These are phyloP conservation scores for Penicillium herquei DNA, from an alignment of 495 filamentous ascomycete genomes.

Conservation along the genomic window DNA sequence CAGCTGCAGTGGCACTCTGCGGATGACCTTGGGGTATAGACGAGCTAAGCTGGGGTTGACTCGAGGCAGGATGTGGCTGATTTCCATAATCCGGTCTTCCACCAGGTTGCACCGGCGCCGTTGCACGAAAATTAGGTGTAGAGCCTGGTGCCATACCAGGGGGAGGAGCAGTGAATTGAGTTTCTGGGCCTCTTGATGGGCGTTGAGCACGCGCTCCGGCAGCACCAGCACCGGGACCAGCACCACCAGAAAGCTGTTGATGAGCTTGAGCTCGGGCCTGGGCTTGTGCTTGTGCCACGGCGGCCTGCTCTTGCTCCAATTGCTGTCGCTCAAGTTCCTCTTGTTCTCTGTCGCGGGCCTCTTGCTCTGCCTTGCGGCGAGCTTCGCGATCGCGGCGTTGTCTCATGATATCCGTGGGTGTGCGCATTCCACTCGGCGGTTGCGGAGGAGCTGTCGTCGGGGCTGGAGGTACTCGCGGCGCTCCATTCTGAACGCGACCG, in stretches of 20 bases:
- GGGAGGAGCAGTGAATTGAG: slow-evolving; percentile 18
- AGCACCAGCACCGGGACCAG: slow-evolving; percentile 34
- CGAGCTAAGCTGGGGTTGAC: slow-evolving; percentile 30
- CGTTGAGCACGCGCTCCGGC: slow-evolving; percentile 45
- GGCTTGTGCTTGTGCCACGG: slow-evolving; percentile 22
- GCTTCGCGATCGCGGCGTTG: slow-evolving; percentile 68
- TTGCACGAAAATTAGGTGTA: slow-evolving; percentile 8
- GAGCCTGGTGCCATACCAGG: slow-evolving; percentile 15
- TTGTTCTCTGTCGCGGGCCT: slow-evolving; percentile 44
- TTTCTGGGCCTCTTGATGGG: slow-evolving; percentile 25
- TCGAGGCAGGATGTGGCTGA: slow-evolving; percentile 17
- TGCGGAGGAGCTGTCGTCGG: slow-evolving; percentile 47
- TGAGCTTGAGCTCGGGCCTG: slow-evolving; percentile 25
- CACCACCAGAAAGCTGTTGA: slow-evolving; percentile 10
- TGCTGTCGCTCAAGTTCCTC: slow-evolving; percentile 54
- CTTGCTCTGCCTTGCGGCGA: slow-evolving; percentile 58
- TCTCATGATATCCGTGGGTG: slow-evolving; percentile 74
- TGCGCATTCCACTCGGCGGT: slow-evolving; percentile 44
- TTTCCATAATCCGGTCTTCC: slow-evolving; percentile 15
- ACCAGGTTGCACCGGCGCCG: slow-evolving; percentile 7
- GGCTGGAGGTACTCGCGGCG: slow-evolving; percentile 43
- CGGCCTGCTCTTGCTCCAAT: slow-evolving; percentile 52
- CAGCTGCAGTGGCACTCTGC: slow-evolving; percentile 27
- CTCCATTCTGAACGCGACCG: slow-evolving; percentile 50
- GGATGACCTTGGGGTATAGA: slow-evolving; percentile 18